These are phyloP conservation scores for Podosphaera fusca DNA, from an alignment of 2,329 filamentous ascomycete genomes.

Conservation along the genomic window DNA sequence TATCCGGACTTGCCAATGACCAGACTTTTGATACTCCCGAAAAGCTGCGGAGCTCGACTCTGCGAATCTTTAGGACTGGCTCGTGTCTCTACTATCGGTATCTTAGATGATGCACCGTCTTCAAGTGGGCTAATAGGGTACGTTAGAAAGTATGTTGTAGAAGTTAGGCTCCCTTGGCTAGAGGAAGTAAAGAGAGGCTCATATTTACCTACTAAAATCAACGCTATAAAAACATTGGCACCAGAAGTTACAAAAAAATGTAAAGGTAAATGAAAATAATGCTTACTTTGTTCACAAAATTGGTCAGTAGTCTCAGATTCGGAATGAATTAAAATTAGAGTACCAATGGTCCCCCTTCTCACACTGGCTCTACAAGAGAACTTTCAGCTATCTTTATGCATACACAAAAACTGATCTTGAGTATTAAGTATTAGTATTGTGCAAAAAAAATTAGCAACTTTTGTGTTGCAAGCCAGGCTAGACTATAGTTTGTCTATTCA, in stretches of 20 bases:
- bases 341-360: too few species aligned
- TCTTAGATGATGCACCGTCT: constrained; percentile 32
- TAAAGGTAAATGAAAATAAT: background rate
- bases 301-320: background rate
- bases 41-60: constrained; percentile 32
- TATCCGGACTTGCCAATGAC: constrained; percentile 20
- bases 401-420: too few species aligned
- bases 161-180: constrained; percentile 33
- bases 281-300: too few species aligned
- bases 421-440: too few species aligned
- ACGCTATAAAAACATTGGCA: constrained; percentile 19
- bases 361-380: too few species aligned
- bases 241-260: constrained; percentile 3
- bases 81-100: constrained; percentile 38
- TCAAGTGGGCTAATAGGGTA: constrained; percentile 32
- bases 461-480: too few species aligned
- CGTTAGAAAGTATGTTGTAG: constrained; percentile 26
- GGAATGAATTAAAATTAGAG: too few species aligned
- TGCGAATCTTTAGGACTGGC: constrained; percentile 34
- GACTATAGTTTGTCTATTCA: too few species aligned
- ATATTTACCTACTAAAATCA: constrained; percentile 26
- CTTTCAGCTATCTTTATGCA: too few species aligned
- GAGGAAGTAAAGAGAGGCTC: constrained; percentile 18
- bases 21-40: constrained; percentile 39
- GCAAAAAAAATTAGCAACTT: too few species aligned